phyloP scores from a whole-genome alignment of 768 basidiomycete genomes.

The Sarcodon sp. region DNA sequence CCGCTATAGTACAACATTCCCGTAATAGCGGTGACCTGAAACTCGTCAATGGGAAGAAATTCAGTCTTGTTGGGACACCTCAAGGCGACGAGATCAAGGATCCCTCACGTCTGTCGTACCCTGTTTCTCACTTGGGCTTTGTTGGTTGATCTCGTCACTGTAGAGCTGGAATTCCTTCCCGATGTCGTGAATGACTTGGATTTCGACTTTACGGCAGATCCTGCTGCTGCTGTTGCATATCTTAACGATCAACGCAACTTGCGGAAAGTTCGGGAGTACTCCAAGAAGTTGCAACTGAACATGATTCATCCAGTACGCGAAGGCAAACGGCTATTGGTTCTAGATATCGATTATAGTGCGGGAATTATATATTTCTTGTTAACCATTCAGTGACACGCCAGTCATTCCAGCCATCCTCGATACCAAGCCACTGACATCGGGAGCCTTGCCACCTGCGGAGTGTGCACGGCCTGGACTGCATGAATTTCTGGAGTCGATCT shows the following conservation, averaged over 20 bases:
- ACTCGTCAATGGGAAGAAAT: constrained; percentile 52
- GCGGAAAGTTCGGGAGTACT: constrained; percentile 67
- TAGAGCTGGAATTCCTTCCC: constrained; percentile 53
- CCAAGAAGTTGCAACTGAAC: constrained; percentile 48
- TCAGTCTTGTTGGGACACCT: constrained; percentile 78
- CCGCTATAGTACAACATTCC: constrained; percentile 4
- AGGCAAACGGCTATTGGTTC: constrained; percentile 72
- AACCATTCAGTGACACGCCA: background rate
- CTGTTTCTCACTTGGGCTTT: background rate
- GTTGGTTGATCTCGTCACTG: background rate
- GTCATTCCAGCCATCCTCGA: constrained; percentile 55
- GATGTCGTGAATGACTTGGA: constrained; percentile 70
- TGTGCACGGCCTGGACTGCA: constrained; percentile 79
- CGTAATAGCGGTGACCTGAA: constrained; percentile 40
- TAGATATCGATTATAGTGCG: constrained; percentile 85
- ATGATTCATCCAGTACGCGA: constrained; percentile 65
- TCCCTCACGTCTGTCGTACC: constrained; percentile 34
- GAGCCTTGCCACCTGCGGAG: constrained; percentile 65
- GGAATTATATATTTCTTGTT: constrained; percentile 1
- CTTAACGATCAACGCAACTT: constrained; percentile 70
- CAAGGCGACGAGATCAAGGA: constrained; percentile 81
- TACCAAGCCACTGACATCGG: constrained; percentile 75
- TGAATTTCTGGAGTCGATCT: constrained; percentile 69
- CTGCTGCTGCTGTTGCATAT: constrained; percentile 43
- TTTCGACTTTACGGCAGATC: constrained; percentile 58